Conservation (phyloP, 2,329 filamentous ascomycete genomes). For the Xylariales sp. region DNA sequence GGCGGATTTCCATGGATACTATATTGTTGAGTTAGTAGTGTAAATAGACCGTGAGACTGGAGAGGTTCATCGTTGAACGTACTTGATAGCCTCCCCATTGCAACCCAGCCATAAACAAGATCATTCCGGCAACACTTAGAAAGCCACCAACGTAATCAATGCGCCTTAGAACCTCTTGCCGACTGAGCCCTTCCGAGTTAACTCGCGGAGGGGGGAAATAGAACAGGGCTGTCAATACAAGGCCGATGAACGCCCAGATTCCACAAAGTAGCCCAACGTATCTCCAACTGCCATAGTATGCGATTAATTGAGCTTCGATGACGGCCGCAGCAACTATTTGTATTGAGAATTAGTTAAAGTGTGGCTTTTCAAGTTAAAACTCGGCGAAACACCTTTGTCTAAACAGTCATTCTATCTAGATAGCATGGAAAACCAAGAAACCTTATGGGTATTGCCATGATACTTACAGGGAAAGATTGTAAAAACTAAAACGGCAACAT, state of each 20-base stretch:
- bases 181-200: constrained; percentile 32
- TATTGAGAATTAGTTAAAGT: too few relatives aligned
- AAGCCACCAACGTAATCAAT: constrained; percentile 49
- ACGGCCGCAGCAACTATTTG: constrained; percentile 59
- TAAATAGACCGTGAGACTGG: too few relatives aligned
- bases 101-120: constrained; percentile 45
- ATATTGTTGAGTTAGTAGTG: too few relatives aligned
- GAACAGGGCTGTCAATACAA: constrained; percentile 45
- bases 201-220: constrained; percentile 48
- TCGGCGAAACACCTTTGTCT: too few relatives aligned
- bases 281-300: constrained; percentile 43
- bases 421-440: too few relatives aligned
- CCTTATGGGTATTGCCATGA: too few relatives aligned
- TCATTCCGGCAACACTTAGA: constrained; percentile 42
- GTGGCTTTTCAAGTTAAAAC: too few relatives aligned
- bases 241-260: constrained; percentile 46
- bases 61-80: too few relatives aligned
- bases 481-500: constrained; percentile 56
- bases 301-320: constrained; percentile 53
- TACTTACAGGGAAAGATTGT: constrained; percentile 60
- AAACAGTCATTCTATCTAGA: too few relatives aligned
- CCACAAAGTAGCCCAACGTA: constrained; percentile 49
- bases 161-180: constrained; percentile 33
- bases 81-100: constrained; percentile 33
- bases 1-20: constrained; percentile 31